Percentiles rank a stretch among this genome's conserved stretches.
Evolutionary conservation across 441 rosid genomes (phyloP).

Genomic region (Corymbia citriodora): DNA sequence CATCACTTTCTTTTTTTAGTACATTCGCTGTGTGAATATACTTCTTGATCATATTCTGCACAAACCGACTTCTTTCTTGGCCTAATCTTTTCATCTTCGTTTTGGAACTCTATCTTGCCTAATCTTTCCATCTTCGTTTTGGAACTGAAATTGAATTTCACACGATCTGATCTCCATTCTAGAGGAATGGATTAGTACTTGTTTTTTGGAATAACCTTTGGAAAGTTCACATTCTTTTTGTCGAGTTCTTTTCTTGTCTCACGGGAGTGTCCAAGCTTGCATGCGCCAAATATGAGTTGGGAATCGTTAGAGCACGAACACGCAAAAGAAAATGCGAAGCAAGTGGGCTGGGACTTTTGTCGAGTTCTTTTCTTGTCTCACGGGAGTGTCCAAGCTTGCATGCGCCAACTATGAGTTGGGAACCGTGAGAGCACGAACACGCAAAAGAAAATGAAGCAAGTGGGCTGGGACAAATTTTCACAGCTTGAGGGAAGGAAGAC

Average conservation of each 20-base stretch:
- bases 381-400: background rate
- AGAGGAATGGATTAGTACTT: background rate
- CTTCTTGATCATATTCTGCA: background rate
- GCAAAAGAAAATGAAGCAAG: background rate
- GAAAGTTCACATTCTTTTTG: background rate
- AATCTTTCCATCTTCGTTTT: background rate
- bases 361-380: background rate
- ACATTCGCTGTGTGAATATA: background rate
- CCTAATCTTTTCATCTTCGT: background rate
- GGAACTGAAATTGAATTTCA: background rate
- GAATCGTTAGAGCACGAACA: background rate
- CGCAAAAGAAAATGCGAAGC: background rate
- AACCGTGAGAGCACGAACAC: background rate
- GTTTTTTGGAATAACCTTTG: rapidly evolving
- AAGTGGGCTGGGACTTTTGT: background rate
- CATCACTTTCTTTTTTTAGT: background rate
- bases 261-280: background rate
- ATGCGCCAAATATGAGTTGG: background rate
- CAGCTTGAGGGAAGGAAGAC: background rate
- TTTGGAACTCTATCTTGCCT: background rate
- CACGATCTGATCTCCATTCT: rapidly evolving
- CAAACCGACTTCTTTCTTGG: background rate
- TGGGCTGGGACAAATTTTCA: background rate
- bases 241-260: background rate
- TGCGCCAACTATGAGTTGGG: background rate